phyloP scores from a whole-genome alignment of 192 early-diverging fungal genomes.

The Coemansia guatemalensis region DNA sequence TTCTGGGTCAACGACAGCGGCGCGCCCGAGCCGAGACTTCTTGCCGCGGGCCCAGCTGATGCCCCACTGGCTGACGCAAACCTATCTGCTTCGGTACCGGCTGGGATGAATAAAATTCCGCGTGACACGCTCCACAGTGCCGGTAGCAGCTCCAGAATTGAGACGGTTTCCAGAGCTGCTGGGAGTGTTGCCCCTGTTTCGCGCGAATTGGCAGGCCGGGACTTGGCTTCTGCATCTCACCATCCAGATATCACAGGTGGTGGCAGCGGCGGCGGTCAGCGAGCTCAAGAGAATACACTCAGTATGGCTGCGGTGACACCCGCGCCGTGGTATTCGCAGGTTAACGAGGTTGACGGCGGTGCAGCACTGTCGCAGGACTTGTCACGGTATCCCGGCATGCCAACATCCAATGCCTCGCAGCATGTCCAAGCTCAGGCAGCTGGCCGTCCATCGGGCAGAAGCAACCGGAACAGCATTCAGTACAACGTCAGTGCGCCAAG shows the following conservation, averaged over 20 bases:
- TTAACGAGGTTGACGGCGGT: slow-evolving; percentile 19
- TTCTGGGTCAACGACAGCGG: too few relatives aligned
- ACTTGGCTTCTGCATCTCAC: not conserved
- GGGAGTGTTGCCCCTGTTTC: not conserved
- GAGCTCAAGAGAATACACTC: slow-evolving; percentile 4
- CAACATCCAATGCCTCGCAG: slow-evolving; percentile 12
- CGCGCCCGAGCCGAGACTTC: slow-evolving; percentile 49
- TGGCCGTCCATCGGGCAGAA: slow-evolving; percentile 19
- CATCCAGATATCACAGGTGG: not conserved
- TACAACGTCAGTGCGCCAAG: slow-evolving; percentile 52
- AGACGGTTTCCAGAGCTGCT: not conserved
- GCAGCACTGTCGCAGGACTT: slow-evolving; percentile 27
- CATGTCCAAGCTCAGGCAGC: slow-evolving; percentile 15
- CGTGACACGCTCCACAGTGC: slow-evolving; percentile 15
- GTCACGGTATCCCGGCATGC: slow-evolving; percentile 39
- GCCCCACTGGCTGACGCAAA: slow-evolving; percentile 1
- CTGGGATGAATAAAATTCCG: slow-evolving; percentile 26
- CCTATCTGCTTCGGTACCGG: slow-evolving; percentile 32
- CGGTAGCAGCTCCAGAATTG: not conserved
- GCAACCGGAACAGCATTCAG: slow-evolving; percentile 55
- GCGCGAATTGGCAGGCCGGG: not conserved
- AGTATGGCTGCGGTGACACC: slow-evolving; percentile 1
- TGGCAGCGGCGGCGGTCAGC: not conserved
- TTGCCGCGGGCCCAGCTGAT: not conserved
- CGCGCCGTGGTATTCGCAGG: slow-evolving; percentile 26